Conservation (phyloP, 768 basidiomycete species). For the Auriscalpium orientale region DNA sequence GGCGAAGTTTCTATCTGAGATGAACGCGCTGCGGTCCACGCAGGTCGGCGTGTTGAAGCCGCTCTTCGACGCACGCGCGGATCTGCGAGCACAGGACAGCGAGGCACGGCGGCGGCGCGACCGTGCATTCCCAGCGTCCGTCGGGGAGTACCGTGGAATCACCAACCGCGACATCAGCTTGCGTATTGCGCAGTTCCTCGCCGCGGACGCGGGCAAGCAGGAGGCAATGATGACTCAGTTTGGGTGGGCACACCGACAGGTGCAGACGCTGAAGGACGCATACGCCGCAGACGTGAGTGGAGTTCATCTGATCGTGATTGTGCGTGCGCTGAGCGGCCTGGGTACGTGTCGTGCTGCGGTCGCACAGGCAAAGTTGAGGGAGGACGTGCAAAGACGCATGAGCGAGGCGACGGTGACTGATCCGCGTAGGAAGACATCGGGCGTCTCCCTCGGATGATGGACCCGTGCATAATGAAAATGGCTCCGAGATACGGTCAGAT, state of each 20-base stretch:
- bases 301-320: too few relatives aligned
- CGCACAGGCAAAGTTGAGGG: too few relatives aligned
- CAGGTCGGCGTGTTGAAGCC: constrained; percentile 7
- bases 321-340: too few relatives aligned
- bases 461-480: too few relatives aligned
- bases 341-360: neutral
- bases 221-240: constrained; percentile 9
- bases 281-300: constrained; percentile 6
- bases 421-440: too few relatives aligned
- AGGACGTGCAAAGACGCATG: too few relatives aligned
- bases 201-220: constrained; percentile 9
- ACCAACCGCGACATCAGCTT: constrained; percentile 11
- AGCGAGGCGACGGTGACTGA: too few relatives aligned
- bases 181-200: constrained; percentile 12
- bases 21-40: neutral
- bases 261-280: constrained; percentile 7
- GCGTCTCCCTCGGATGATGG: too few relatives aligned
- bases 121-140: constrained; percentile 6
- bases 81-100: constrained; percentile 7
- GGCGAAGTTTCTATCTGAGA: neutral
- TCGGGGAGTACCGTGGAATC: constrained; percentile 6
- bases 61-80: neutral
- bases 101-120: constrained; percentile 9
- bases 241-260: constrained; percentile 9
- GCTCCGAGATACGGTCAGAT: too few relatives aligned